Base-by-base conservation (phyloP, 2,329 filamentous ascomycete genomes). In the Microsporum audouinii region DNA sequence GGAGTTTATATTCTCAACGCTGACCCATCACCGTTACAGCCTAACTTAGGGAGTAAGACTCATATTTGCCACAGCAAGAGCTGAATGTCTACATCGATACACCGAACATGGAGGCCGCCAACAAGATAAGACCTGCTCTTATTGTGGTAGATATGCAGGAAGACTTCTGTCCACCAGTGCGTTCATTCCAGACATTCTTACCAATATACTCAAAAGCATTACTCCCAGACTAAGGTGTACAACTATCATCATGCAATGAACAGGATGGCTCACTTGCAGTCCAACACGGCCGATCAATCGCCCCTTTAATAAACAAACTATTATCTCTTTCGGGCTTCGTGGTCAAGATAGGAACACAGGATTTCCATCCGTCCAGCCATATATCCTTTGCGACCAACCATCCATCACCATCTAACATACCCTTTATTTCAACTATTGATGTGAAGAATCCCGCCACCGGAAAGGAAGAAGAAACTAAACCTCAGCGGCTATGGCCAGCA, bases 361-460 rank as follows among this genome's bases (percentile, higher is more conserved):
- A 99, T 82, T 95, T 84, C 79, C 94, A 99, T 71, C 94, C 94
- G 0, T 66, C 69, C 1, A 76, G 87, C 69, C 92, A 97, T 78
- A 80, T 95, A 72, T 96, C 92, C 47, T 99, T 99, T 74, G 90
- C 91, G 10, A 77, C 80, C 33, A 95, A 91, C 75, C 91, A 97
- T 65, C 74, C 65, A 63, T 64, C 77, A 10, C 82, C 83, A 1
- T 77, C 82, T 68, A 86, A 88, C 68, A 72, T 78, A 63, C 84
- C 92, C 0, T 96, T 88, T 71, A 77, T 80, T 38, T 87, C 87
- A 43, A 76, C 75, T 36, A 77, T 84, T 58, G 83, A 77, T 2
- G 84, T 96, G 69, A 70, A 71, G 43, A 60, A 60, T 53, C 71
- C 76, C 1, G 70, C 72, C 0, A 68, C 68, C 0, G 72, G 1